A percentile compares a stretch with the other conserved stretches of the same genome.
These are phyloP conservation scores for Pythium grandisporangium DNA, from an alignment of 352 stramenopile species.

Conservation along the genomic window DNA sequence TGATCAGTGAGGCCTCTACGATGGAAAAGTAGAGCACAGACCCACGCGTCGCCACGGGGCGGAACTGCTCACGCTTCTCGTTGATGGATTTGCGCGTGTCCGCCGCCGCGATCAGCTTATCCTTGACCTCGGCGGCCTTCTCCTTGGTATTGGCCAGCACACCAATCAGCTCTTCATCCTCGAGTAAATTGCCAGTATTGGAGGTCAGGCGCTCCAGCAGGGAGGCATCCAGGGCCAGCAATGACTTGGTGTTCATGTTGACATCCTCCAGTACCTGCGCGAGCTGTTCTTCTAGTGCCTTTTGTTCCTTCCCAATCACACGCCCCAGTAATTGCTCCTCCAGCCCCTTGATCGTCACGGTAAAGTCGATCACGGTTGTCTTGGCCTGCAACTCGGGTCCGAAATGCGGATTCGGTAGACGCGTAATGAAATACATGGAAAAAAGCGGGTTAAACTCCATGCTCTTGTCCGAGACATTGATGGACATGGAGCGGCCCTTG, in stretches of 20 bases:
- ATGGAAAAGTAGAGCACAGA: constrained; percentile 98
- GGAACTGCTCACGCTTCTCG: constrained; percentile 98
- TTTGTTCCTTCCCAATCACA: constrained; percentile 97
- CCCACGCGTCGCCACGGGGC: constrained; percentile 94
- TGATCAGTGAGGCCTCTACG: constrained; percentile 97
- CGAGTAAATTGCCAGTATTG: constrained; percentile 96
- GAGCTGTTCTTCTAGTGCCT: constrained; percentile 97
- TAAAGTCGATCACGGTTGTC: constrained; percentile 99
- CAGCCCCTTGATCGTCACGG: constrained; percentile 94
- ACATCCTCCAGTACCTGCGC: constrained; percentile 97
- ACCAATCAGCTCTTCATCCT: constrained; percentile 98
- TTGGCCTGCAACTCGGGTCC: constrained; percentile 97
- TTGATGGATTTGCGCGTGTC: constrained; percentile 97
- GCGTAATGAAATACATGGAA: constrained; percentile 98
- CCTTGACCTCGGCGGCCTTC: constrained; percentile 97
- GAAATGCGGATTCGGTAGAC: constrained; percentile 97
- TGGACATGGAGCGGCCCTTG: constrained; percentile 95
- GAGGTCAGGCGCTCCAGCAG: constrained; percentile 94
- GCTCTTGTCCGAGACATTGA: constrained; percentile 98
- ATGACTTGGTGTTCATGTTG: constrained; percentile 96
- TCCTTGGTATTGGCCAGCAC: constrained; percentile 98
- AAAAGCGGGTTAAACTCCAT: constrained; percentile 98
- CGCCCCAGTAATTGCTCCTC: constrained; percentile 96
- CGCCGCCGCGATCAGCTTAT: constrained; percentile 95
- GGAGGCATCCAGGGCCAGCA: constrained; percentile 93